phyloP scores from a whole-genome alignment of 176 grass and related monocot species.

The Phragmites australis region DNA sequence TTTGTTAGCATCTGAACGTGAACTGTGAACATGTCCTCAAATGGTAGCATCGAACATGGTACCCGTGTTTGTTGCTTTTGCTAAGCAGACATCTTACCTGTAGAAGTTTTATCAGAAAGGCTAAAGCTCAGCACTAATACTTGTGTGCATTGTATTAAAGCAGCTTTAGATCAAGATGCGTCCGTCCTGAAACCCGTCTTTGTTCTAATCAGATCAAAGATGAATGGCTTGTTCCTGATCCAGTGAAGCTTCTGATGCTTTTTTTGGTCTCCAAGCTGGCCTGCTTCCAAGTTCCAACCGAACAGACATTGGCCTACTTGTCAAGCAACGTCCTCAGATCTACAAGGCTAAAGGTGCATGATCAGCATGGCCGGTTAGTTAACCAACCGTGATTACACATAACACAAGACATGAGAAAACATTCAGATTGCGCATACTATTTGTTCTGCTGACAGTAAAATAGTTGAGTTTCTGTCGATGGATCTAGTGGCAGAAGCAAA shows the following conservation, averaged over 20 bases:
- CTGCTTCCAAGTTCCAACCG: conserved; percentile 26
- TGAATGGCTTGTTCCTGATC: conserved; percentile 13
- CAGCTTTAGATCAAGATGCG: conserved; percentile 45
- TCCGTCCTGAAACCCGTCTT: conserved; percentile 48
- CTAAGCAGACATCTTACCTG: not conserved
- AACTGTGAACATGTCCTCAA: not conserved
- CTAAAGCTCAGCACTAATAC: conserved; percentile 38
- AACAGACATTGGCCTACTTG: conserved; percentile 39
- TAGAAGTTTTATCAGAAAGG: conserved; percentile 38
- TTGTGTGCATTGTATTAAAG: conserved; percentile 26
- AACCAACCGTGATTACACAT: not conserved
- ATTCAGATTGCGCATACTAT: not conserved
- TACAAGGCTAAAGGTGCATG: conserved; percentile 15
- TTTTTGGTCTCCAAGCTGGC: conserved; percentile 1
- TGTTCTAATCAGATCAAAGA: conserved; percentile 47
- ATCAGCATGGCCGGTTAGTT: not conserved
- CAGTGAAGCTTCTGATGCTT: conserved; percentile 49
- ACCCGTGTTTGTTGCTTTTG: not conserved
- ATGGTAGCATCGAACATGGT: conserved; percentile 2
- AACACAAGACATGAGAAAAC: not conserved
- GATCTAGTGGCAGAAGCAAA: not conserved
- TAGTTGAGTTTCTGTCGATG: not conserved
- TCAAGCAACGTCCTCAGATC: conserved; percentile 47
- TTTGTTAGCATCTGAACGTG: not conserved
- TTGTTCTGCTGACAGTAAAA: not conserved